phyloP scores from a whole-genome alignment of 352 stramenopile genomes.

The Pythium aquatile region DNA sequence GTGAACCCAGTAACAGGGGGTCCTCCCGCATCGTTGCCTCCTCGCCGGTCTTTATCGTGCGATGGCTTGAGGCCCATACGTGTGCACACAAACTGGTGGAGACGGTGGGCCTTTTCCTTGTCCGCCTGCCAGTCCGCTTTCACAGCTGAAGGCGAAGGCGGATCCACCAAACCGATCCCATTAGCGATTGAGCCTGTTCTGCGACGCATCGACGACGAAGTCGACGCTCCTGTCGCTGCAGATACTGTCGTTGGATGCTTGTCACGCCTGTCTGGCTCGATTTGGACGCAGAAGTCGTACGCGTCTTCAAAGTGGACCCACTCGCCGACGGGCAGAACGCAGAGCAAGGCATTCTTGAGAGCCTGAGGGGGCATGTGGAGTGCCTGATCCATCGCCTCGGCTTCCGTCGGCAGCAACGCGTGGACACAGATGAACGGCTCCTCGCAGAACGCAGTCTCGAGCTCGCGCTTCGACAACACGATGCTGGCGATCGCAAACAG shows the following conservation, averaged over 20 bases:
- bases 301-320: slow-evolving; percentile 57
- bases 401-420: slow-evolving; percentile 41
- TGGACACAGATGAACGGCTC: slow-evolving; percentile 59
- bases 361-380: slow-evolving; percentile 32
- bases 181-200: slow-evolving; percentile 13
- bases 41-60: slow-evolving; percentile 32
- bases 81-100: slow-evolving; percentile 65
- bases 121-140: slow-evolving; percentile 41
- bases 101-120: slow-evolving; percentile 46
- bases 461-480: slow-evolving; percentile 49
- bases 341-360: slow-evolving; percentile 58
- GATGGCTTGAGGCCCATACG: slow-evolving; percentile 38
- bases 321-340: slow-evolving; percentile 44
- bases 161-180: not conserved
- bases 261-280: slow-evolving; percentile 48
- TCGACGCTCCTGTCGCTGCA: not conserved
- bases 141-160: not conserved
- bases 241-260: slow-evolving; percentile 25
- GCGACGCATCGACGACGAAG: slow-evolving; percentile 2
- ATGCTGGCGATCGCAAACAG: slow-evolving; percentile 56
- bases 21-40: not conserved
- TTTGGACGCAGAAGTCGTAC: slow-evolving; percentile 66
- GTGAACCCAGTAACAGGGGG: slow-evolving; percentile 48
- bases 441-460: slow-evolving; percentile 36
- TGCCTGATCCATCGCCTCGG: slow-evolving; percentile 45